Conservation (phyloP, 1,284 basidiomycete genomes). For the Ganoderma lucidum region DNA sequence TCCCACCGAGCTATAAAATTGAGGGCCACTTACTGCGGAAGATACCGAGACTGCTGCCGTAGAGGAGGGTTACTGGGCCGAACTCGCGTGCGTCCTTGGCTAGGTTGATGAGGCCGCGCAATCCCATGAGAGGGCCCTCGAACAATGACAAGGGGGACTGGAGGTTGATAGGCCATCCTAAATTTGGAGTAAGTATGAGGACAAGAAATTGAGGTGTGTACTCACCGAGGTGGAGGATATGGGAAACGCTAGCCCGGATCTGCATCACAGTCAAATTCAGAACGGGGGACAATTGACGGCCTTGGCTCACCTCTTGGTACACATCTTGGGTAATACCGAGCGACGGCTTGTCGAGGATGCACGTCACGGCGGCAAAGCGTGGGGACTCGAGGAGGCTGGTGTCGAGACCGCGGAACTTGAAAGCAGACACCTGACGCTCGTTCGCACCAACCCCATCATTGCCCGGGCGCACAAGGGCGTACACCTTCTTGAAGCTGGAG, state of each 20-base stretch:
- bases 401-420: background rate
- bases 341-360: background rate
- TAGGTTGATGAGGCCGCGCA: constrained; percentile 38
- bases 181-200: background rate
- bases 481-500: background rate
- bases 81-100: constrained; percentile 34
- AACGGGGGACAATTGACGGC: background rate
- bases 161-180: constrained; percentile 2
- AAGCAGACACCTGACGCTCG: background rate
- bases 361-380: background rate
- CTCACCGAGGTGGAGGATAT: background rate
- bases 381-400: background rate
- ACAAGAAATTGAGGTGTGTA: background rate
- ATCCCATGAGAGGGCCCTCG: constrained; percentile 31
- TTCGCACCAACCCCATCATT: background rate
- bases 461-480: background rate
- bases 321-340: background rate
- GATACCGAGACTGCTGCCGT: constrained; percentile 38
- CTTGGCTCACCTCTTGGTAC: background rate
- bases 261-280: background rate
- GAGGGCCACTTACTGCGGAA: constrained; percentile 33
- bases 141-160: background rate
- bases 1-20: constrained; percentile 12
- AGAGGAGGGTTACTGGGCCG: constrained; percentile 36
- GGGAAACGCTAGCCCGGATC: background rate